These are phyloP conservation scores for Adansonia grandidieri DNA, from an alignment of 441 rosid species.

Conservation along the genomic window DNA sequence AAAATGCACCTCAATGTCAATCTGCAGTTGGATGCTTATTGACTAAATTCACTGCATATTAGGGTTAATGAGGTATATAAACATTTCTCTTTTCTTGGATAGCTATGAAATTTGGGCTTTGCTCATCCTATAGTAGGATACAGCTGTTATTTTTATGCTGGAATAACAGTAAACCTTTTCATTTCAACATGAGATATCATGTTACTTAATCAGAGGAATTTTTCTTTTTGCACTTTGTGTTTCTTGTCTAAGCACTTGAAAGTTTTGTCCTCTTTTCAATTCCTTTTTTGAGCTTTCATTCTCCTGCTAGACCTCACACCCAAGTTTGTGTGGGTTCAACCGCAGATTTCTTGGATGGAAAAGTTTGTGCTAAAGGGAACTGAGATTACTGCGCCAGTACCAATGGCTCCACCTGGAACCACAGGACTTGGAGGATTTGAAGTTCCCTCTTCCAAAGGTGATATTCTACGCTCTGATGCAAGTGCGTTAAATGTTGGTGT, in stretches of 20 bases:
- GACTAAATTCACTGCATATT: neutral
- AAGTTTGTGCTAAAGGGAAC: conserved; percentile 93
- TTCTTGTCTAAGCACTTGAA: neutral
- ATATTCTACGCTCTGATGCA: conserved; percentile 90
- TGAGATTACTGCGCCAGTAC: conserved; percentile 98
- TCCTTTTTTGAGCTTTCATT: neutral
- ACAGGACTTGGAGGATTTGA: conserved; percentile 99
- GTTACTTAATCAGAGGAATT: neutral
- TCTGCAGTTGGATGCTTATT: neutral
- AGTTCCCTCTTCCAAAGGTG: conserved; percentile 93
- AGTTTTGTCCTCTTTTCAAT: conserved; percentile 9
- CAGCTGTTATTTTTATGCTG: neutral
- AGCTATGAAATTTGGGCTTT: neutral
- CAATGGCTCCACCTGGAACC: conserved; percentile 90
- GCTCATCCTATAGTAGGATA: neutral
- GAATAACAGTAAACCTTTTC: neutral
- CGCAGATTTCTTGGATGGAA: conserved; percentile 99
- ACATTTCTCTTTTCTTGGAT: neutral
- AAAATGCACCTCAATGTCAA: neutral
- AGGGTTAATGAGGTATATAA: neutral
- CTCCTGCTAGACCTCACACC: conserved; percentile 19
- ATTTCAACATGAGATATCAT: neutral
- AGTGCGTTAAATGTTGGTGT: conserved; percentile 94
- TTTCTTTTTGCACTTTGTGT: too few species aligned
- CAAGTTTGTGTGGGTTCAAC: conserved; percentile 22